Conservation (phyloP, 768 basidiomycete species). For the Suillus paluster region DNA sequence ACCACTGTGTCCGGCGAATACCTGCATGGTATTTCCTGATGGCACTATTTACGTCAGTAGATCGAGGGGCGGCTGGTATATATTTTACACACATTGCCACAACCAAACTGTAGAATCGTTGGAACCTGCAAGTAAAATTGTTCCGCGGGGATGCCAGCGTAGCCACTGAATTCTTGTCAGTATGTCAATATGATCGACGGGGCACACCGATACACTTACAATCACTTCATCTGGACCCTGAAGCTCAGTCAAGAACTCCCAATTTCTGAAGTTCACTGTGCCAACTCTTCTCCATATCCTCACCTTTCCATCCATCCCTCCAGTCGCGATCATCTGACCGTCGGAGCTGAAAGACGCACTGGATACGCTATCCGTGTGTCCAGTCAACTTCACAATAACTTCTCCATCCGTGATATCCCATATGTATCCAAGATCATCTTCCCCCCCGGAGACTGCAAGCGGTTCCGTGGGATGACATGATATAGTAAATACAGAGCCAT, state of each 20-base stretch:
- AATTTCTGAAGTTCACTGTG: slow-evolving; percentile 70
- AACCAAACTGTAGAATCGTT: slow-evolving; percentile 96
- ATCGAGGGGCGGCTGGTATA: slow-evolving; percentile 9
- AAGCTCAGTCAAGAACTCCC: slow-evolving; percentile 95
- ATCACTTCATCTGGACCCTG: slow-evolving; percentile 96
- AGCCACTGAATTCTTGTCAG: slow-evolving; percentile 68
- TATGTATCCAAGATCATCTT: slow-evolving; percentile 93
- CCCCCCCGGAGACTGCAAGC: slow-evolving; percentile 90
- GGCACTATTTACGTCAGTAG: slow-evolving; percentile 63
- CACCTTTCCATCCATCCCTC: slow-evolving; percentile 97
- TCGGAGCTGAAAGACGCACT: slow-evolving; percentile 80
- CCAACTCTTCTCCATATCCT: slow-evolving; percentile 90
- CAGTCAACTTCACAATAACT: slow-evolving; percentile 81
- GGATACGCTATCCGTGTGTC: slow-evolving; percentile 92
- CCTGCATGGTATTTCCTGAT: slow-evolving; percentile 93
- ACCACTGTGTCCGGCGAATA: slow-evolving; percentile 89
- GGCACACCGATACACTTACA: slow-evolving; percentile 53
- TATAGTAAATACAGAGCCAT: slow-evolving; percentile 81
- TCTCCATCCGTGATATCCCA: slow-evolving; percentile 88
- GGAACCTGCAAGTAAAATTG: slow-evolving; percentile 86
- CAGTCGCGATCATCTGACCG: slow-evolving; percentile 92
- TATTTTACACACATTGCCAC: slow-evolving; percentile 81
- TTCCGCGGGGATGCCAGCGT: slow-evolving; percentile 95
- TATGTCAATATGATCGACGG: slow-evolving; percentile 8
- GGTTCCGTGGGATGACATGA: slow-evolving; percentile 81